Evolutionary conservation across 495 filamentous ascomycete genomes (phyloP), one percentile per base, ranked within the genome.

Genomic region (Ascobolus immersus): DNA sequence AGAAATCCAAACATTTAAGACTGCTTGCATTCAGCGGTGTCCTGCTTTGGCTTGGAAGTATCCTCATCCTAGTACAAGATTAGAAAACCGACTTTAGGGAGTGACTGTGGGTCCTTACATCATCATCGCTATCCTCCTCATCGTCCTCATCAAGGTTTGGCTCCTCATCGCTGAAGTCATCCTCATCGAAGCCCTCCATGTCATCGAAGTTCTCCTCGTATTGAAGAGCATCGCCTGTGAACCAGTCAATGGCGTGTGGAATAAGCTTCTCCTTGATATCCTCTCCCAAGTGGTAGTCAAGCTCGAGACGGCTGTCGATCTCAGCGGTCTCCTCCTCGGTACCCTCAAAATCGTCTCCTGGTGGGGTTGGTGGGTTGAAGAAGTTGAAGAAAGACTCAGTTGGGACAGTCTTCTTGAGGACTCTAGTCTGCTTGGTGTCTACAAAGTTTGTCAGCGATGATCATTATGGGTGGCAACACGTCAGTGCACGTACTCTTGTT

Each of bases 251-350:
- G 12, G 89, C 89, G 45, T 81, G 82, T 35, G 89, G 89, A 45
- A 99, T 99, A 38, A 99, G 65, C 58, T 99, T 99, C 65, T 99
- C 89, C 62, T 99, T 99, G 54, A 99, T 93, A 52, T 99, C 89
- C 58, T 99, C 89, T 35, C 89, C 89, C 29, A 99, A 75, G 54
- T 92, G 84, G 52, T 99, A 99, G 54, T 99, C 89, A 33, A 99
- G 71, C 59, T 99, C 89, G 17, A 99, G 65, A 39, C 89, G 82
- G 60, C 91, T 82, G 60, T 94, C 89, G 39, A 99, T 89, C 48
- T 94, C 89, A 24, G 69, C 73, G 22, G 73, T 65, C 35, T 73
- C 68, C 39, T 90, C 80, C 34, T 80, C 74, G 34, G 71, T 66
- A 27, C 69, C 69, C 28, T 71, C 71, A 17, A 76, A 70, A 17